A percentile compares a stretch with the other conserved stretches of the same genome.
Conservation (phyloP, 1,284 basidiomycete species). For the Boletus hoseneyae region DNA sequence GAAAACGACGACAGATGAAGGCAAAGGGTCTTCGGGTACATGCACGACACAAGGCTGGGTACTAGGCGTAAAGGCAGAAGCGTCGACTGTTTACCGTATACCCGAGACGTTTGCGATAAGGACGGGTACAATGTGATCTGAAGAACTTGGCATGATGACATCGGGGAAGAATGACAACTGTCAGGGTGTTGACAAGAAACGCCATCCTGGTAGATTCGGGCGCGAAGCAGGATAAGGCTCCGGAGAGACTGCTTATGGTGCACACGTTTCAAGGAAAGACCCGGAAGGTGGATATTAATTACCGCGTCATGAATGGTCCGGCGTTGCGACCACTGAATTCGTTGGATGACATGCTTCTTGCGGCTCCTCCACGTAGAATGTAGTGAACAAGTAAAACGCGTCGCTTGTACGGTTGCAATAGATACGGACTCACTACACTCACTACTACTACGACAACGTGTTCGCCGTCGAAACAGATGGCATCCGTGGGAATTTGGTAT, state of each 20-base stretch:
- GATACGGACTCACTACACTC: too few species aligned
- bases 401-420: too few species aligned
- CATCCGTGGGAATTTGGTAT: too few species aligned
- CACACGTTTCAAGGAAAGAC: conserved; percentile 23
- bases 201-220: too few species aligned
- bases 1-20: conserved; percentile 69
- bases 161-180: too few species aligned
- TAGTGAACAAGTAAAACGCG: too few species aligned
- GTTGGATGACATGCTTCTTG: not conserved
- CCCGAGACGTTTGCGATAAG: not conserved
- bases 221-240: conserved; percentile 4
- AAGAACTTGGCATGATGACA: too few species aligned
- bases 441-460: too few species aligned
- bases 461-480: too few species aligned
- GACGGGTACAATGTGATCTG: too few species aligned
- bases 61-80: not conserved
- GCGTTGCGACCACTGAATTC: not conserved
- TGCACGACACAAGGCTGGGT: conserved; percentile 36
- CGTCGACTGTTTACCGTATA: not conserved
- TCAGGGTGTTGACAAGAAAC: conserved; percentile 2
- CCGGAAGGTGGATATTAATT: conserved; percentile 11
- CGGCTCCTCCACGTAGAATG: too few species aligned
- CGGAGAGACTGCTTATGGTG: conserved; percentile 1
- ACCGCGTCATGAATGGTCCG: conserved; percentile 4
- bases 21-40: conserved; percentile 68